Conservation (phyloP, 345 rosid species). For the Lepidium sativum region DNA sequence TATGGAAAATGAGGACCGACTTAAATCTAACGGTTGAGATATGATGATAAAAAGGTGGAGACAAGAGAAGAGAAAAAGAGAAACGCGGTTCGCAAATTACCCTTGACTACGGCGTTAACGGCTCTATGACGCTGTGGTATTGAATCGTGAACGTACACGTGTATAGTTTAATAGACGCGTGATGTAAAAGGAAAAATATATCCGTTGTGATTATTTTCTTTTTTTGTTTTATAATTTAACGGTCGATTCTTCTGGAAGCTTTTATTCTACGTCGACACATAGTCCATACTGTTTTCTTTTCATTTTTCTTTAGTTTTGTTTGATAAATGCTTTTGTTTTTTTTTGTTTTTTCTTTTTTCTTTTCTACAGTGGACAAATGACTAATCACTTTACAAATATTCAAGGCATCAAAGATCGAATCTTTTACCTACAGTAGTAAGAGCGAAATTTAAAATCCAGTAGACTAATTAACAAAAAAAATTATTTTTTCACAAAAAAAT, state of each 20-base stretch:
- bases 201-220: conserved; percentile 12
- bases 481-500: no score
- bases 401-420: no score
- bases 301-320: neutral
- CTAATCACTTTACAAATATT: no score
- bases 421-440: no score
- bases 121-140: conserved; percentile 13
- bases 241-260: neutral
- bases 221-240: neutral
- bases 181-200: conserved; percentile 6
- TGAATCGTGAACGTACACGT: conserved; percentile 16
- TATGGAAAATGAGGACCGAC: neutral
- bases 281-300: neutral
- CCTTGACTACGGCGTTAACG: conserved; percentile 31
- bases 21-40: conserved; percentile 7
- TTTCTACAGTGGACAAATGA: no score
- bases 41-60: neutral
- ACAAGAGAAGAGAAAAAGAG: conserved; percentile 1
- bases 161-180: neutral
- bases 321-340: no score
- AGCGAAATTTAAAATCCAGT: no score
- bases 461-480: no score
- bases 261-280: neutral
- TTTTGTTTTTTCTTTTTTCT: no score
- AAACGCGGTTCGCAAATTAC: conserved; percentile 14